phyloP scores from a whole-genome alignment of 805 yeast species.

The Yamadazyma ubonensis region DNA sequence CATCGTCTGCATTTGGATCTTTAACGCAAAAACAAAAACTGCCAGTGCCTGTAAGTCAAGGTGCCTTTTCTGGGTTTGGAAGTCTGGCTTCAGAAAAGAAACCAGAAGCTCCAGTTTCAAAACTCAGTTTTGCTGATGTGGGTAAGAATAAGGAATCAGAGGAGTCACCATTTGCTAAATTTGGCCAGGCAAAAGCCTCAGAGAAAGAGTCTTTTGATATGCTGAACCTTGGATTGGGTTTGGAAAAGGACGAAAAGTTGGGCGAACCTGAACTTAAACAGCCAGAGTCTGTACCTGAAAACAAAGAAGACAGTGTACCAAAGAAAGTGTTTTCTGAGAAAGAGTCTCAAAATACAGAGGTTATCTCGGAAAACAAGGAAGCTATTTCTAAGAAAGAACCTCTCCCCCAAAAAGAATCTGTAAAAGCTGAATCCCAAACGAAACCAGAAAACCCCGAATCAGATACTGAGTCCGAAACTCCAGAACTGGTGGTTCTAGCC shows the following conservation, averaged over 20 bases:
- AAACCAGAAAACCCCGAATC: neutral
- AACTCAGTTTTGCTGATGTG: constrained; percentile 1
- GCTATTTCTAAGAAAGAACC: neutral
- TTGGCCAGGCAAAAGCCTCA: too few species aligned
- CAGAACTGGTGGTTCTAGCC: neutral
- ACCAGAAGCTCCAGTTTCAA: constrained; percentile 6
- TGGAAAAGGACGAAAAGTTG: too few species aligned
- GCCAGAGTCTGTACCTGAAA: neutral
- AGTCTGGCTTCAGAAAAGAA: neutral
- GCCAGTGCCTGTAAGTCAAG: too few species aligned
- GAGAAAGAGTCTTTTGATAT: too few species aligned
- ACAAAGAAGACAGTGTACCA: neutral
- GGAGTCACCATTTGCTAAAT: constrained; percentile 9
- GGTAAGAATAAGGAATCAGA: constrained; percentile 3
- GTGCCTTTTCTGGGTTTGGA: too few species aligned
- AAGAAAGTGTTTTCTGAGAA: neutral
- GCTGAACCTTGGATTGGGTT: too few species aligned
- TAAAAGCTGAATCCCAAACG: too few species aligned
- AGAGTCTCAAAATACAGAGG: neutral
- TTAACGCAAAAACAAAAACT: too few species aligned
- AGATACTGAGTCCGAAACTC: neutral
- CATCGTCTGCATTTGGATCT: constrained; percentile 14
- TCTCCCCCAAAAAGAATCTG: too few species aligned
- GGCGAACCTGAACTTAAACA: neutral
- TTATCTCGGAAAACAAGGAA: neutral